A percentile compares a stretch with the other conserved stretches of the same genome.
Conservation (phyloP, 2,329 filamentous ascomycete genomes). For the Ampelomyces quisqualis region DNA sequence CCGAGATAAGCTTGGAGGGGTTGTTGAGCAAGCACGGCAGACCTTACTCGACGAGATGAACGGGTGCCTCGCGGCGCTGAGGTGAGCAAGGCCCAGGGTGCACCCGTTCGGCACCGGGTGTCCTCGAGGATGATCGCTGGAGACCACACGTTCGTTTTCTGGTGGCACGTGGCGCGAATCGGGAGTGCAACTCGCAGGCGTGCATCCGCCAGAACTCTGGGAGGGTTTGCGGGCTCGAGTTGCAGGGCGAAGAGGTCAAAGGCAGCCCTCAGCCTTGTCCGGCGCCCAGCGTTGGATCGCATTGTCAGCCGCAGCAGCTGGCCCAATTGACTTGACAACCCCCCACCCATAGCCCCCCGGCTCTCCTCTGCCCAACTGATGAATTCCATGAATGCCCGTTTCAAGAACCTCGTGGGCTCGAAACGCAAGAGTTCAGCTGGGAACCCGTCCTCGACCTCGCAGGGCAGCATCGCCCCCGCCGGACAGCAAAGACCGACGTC, state of each 20-base stretch:
- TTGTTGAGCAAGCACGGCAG: slow-evolving; percentile 1
- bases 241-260: too few species aligned
- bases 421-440: slow-evolving; percentile 69
- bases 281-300: slow-evolving; percentile 23
- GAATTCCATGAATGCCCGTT: slow-evolving; percentile 78
- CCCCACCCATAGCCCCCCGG: slow-evolving; percentile 26
- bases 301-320: slow-evolving; percentile 35
- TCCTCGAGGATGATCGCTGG: background rate
- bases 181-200: slow-evolving; percentile 2
- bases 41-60: background rate
- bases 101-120: slow-evolving; percentile 6
- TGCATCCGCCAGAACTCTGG: slow-evolving; percentile 3
- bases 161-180: slow-evolving; percentile 8
- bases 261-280: slow-evolving; percentile 22
- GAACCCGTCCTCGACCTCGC: slow-evolving; percentile 44
- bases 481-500: slow-evolving; percentile 42
- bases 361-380: slow-evolving; percentile 51
- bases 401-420: slow-evolving; percentile 78
- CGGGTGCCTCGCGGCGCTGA: slow-evolving; percentile 5
- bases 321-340: slow-evolving; percentile 28
- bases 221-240: too few species aligned
- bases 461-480: slow-evolving; percentile 41
- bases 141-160: background rate
- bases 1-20: too few species aligned
- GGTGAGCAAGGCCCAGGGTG: slow-evolving; percentile 7